Conservation (phyloP, 1,284 basidiomycete species). For the Moniliella sp. region DNA sequence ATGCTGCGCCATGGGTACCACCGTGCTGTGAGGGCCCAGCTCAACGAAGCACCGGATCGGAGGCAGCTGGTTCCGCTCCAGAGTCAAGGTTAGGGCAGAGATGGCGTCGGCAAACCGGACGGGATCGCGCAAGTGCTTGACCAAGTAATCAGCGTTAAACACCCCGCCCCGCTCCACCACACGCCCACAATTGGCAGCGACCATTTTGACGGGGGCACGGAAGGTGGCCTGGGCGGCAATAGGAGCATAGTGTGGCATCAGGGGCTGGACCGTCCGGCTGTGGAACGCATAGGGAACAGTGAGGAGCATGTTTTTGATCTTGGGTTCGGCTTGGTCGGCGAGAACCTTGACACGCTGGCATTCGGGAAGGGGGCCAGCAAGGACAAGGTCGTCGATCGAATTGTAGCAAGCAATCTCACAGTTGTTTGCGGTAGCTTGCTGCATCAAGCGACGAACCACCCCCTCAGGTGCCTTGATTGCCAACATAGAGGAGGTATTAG, state of each 20-base stretch:
- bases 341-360: slow-evolving; percentile 4
- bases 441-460: slow-evolving; percentile 4
- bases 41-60: neutral
- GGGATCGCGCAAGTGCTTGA: slow-evolving; percentile 6
- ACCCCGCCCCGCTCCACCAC: neutral
- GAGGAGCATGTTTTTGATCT: slow-evolving; percentile 10
- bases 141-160: slow-evolving; percentile 4
- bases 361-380: slow-evolving; percentile 6
- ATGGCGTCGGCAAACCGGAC: slow-evolving; percentile 9
- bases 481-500: slow-evolving; percentile 11
- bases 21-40: neutral
- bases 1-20: neutral
- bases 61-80: no score
- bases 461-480: slow-evolving; percentile 5
- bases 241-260: slow-evolving; percentile 3
- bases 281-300: slow-evolving; percentile 14
- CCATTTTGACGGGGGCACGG: slow-evolving; percentile 2
- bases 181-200: slow-evolving; percentile 6
- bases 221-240: slow-evolving; percentile 2
- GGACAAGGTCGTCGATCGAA: slow-evolving; percentile 9
- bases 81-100: slow-evolving; percentile 2
- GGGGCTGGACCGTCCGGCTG: slow-evolving; percentile 6
- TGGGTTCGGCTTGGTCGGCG: slow-evolving; percentile 5
- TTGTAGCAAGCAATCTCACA: slow-evolving; percentile 12
- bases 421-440: slow-evolving; percentile 1